Evolutionary conservation across 768 basidiomycete species (phyloP).

Genomic region (Boletus eberwhitei): DNA sequence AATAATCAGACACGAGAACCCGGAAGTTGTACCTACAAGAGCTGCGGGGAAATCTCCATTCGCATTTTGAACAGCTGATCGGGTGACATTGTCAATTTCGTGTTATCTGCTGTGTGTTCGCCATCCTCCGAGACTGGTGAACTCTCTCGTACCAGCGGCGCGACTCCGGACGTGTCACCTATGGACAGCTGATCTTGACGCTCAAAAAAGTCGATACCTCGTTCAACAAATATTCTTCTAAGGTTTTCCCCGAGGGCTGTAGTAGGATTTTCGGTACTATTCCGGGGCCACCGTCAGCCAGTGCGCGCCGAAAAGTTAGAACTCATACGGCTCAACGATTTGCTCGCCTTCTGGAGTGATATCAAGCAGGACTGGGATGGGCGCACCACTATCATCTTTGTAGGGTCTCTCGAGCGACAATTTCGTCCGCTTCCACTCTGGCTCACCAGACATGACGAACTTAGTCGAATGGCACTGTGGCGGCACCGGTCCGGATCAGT

Average conservation of each 20-base stretch:
- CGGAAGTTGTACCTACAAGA: slow-evolving; percentile 53
- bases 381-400: slow-evolving; percentile 70
- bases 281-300: slow-evolving; percentile 20
- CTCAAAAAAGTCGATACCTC: slow-evolving; percentile 76
- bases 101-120: slow-evolving; percentile 28
- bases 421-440: slow-evolving; percentile 56
- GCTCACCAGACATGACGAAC: slow-evolving; percentile 28
- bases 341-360: slow-evolving; percentile 67
- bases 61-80: slow-evolving; percentile 77
- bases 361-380: slow-evolving; percentile 61
- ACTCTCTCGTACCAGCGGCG: slow-evolving; percentile 23
- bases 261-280: slow-evolving; percentile 53
- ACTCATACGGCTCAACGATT: slow-evolving; percentile 67
- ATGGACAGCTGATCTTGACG: slow-evolving; percentile 32
- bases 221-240: slow-evolving; percentile 66
- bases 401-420: slow-evolving; percentile 78
- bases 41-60: slow-evolving; percentile 62
- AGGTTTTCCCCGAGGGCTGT: slow-evolving; percentile 63
- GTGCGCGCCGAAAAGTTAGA: not conserved
- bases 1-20: slow-evolving; percentile 3
- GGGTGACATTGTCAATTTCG: slow-evolving; percentile 54
- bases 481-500: not conserved
- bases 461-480: not conserved
- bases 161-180: slow-evolving; percentile 20
- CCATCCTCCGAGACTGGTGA: slow-evolving; percentile 28